A percentile compares a stretch with the other conserved stretches of the same genome.
phyloP scores from a whole-genome alignment of 2,329 filamentous ascomycete species.

The Colletotrichum echinochloae region DNA sequence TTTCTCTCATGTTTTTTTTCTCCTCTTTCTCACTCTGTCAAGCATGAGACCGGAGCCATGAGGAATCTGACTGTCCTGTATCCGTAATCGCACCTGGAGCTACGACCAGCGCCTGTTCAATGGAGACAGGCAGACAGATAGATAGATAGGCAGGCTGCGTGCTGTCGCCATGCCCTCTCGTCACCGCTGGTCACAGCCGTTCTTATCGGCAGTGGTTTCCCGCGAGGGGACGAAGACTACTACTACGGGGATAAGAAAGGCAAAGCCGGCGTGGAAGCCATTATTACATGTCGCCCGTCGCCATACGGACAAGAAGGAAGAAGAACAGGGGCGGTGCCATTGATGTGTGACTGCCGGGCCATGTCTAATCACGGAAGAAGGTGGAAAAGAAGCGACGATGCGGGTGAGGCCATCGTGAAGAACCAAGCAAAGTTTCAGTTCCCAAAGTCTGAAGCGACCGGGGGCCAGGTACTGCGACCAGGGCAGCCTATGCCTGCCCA shows the following conservation, averaged over 20 bases:
- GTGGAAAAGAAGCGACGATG: slow-evolving; percentile 32
- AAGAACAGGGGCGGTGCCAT: not conserved
- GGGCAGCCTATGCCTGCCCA: slow-evolving; percentile 24
- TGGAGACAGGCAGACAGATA: no score
- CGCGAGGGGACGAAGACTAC: not conserved
- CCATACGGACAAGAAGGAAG: not conserved
- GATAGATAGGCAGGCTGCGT: not conserved
- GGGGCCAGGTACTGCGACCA: slow-evolving; percentile 19
- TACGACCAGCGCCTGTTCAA: slow-evolving; percentile 11
- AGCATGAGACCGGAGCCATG: slow-evolving; percentile 23
- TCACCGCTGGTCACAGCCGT: slow-evolving; percentile 7
- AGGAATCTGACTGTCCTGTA: slow-evolving; percentile 32
- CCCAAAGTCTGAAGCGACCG: slow-evolving; percentile 34
- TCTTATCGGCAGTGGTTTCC: not conserved
- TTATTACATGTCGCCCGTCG: not conserved
- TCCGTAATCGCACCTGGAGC: slow-evolving; percentile 24
- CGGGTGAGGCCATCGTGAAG: slow-evolving; percentile 38
- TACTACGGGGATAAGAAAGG: not conserved
- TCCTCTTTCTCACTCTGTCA: not conserved
- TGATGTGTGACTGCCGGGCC: not conserved
- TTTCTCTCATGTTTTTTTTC: no score
- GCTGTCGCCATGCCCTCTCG: slow-evolving; percentile 1
- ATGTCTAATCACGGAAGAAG: slow-evolving; percentile 20
- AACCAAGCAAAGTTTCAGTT: slow-evolving; percentile 36
- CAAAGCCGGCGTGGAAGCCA: not conserved